A percentile compares a stretch with the other conserved stretches of the same genome.
Conservation (phyloP, 345 rosid species). For the Populus nigra region DNA sequence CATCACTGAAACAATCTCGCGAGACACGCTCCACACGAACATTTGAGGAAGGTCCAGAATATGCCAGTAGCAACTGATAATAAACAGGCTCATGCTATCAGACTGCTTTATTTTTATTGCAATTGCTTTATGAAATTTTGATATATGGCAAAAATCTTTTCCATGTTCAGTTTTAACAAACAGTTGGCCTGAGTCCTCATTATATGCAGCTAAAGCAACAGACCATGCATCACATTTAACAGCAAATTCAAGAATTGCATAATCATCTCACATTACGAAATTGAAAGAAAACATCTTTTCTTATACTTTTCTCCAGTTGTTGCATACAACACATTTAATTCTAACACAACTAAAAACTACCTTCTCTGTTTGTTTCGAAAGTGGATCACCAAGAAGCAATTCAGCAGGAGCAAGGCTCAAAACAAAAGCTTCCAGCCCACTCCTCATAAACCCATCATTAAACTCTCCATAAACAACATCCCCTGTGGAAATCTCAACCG, state of each 20-base stretch:
- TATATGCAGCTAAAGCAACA: background rate
- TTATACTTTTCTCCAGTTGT: too few species aligned
- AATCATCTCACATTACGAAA: background rate
- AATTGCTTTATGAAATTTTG: background rate
- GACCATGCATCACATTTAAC: too few species aligned
- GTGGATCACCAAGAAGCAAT: conserved; percentile 65
- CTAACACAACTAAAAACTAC: conserved; percentile 25
- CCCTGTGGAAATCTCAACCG: conserved; percentile 85
- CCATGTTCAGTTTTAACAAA: background rate
- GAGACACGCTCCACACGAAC: conserved; percentile 66
- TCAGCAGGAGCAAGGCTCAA: conserved; percentile 85
- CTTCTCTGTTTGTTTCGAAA: conserved; percentile 82
- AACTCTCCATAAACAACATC: conserved; percentile 84
- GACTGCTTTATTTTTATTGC: background rate
- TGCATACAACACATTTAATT: background rate
- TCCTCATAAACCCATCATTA: conserved; percentile 67
- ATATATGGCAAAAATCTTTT: background rate
- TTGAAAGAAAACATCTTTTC: background rate
- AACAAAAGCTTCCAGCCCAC: conserved; percentile 76
- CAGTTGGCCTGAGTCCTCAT: background rate
- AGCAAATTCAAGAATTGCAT: too few species aligned
- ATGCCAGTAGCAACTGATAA: conserved; percentile 58
- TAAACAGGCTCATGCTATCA: conserved; percentile 6
- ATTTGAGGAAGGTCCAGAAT: conserved; percentile 91
- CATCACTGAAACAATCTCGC: conserved; percentile 45